Percentiles rank a stretch among this genome's conserved stretches.
Evolutionary conservation across 106 monocot species (phyloP).

Genomic region (Agapanthus africanus): DNA sequence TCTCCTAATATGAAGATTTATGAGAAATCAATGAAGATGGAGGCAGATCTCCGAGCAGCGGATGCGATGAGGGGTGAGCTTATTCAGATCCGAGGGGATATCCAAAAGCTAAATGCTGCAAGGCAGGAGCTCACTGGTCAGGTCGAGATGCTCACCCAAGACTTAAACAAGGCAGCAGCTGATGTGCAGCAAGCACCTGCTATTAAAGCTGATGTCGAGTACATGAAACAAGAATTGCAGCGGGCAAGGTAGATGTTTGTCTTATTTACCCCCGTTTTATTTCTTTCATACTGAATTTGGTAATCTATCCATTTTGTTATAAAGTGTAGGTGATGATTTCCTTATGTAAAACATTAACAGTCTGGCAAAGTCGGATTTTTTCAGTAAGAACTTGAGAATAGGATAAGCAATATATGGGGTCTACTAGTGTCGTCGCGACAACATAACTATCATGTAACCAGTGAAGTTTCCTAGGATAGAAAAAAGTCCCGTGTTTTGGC

Average conservation of each 20-base stretch:
- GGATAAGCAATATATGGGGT: not conserved
- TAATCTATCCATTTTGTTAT: not conserved
- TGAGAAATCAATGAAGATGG: constrained; percentile 63
- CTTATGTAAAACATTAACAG: not conserved
- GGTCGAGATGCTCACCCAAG: constrained; percentile 47
- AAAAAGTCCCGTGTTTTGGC: not conserved
- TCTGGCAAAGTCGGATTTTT: not conserved
- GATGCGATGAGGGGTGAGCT: constrained; percentile 59
- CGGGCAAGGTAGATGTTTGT: constrained; percentile 36
- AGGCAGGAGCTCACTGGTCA: constrained; percentile 43
- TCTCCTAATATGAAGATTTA: constrained; percentile 32
- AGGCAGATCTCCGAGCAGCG: constrained; percentile 37
- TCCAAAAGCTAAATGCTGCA: constrained; percentile 43
- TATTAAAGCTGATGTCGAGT: constrained; percentile 48
- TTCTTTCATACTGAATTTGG: not conserved
- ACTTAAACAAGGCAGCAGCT: constrained; percentile 27
- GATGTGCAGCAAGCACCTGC: constrained; percentile 54
- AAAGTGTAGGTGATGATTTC: not conserved
- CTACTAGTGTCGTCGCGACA: not conserved
- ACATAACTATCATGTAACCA: not conserved
- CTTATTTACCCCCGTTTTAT: not conserved
- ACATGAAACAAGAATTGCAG: constrained; percentile 60
- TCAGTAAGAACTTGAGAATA: not conserved
- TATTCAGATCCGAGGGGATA: constrained; percentile 41
- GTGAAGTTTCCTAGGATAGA: not conserved